Base-by-base conservation (phyloP, 192 early-diverging fungal species). In the Lobosporangium transversale region DNA sequence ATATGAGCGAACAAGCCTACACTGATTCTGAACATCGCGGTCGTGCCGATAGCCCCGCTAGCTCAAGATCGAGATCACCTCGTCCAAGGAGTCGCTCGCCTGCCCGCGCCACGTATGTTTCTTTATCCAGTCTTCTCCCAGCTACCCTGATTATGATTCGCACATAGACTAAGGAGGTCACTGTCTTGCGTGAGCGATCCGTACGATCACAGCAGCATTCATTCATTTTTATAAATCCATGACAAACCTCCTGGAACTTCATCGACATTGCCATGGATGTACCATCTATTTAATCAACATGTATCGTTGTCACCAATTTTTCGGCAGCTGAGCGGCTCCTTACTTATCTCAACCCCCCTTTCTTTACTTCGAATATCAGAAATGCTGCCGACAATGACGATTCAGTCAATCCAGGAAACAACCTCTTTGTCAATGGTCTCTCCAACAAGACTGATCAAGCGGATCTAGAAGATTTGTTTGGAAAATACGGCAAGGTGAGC, bases 351-450 rank as follows among this genome's bases (percentile, higher is more conserved):
- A n/a, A n/a, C n/a, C n/a, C n/a, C n/a, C 36, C 50, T 45, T 30
- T 53, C 53, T 64, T 53, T 40, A 53, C 10, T 11, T 20, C 27
- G 23, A 15, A 56, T 37, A 55, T 20, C 70, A 70, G 64, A 53
- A 66, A 50, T 53, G 32, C 48, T 37, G 57, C 37, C 33, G 62
- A 60, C 14, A 43, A 57, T 30, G 82, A 81, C 59, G 66, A 79
- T 30, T 80, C 79, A 60, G 59, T 70, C 33, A 89, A 89, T 67
- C 86, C 87, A 48, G 88, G 88, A 31, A 85, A 88, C 66, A 94
- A 93, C 75, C 81, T 94, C 17, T 94, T 93, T 60, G 85, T 94
- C 45, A 88, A 87, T 26, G 90, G 91, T 10, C 82, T 94, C 35
- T 81, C 85, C 52, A 67, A 70, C 40, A 81, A 84, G 53, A 89